phyloP scores from a whole-genome alignment of 495 filamentous ascomycete genomes.

The Lepidopterella palustris region DNA sequence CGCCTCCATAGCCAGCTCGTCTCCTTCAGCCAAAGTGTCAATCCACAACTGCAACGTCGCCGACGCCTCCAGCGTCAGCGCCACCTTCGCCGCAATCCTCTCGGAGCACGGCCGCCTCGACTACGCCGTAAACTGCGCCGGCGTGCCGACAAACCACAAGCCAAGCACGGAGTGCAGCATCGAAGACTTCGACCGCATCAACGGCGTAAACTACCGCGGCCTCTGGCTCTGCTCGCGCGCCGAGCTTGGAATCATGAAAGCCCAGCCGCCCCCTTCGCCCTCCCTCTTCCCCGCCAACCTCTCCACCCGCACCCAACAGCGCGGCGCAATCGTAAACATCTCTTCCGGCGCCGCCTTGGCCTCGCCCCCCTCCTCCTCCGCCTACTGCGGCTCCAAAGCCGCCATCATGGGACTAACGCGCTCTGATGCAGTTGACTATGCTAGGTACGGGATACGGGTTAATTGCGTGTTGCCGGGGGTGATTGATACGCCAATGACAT shows the following conservation, averaged over 20 bases:
- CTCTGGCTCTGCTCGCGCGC: constrained; percentile 44
- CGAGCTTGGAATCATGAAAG: constrained; percentile 46
- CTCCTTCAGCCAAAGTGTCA: constrained; percentile 16
- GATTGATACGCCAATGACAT: constrained; percentile 36
- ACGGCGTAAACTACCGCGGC: constrained; percentile 44
- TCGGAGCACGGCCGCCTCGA: constrained; percentile 22
- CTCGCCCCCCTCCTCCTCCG: constrained; percentile 15
- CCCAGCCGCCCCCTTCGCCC: constrained; percentile 35
- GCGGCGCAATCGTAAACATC: constrained; percentile 34
- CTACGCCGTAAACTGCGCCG: constrained; percentile 30
- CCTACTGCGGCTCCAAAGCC: constrained; percentile 43
- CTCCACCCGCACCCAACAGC: too few relatives aligned
- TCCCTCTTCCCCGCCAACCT: constrained; percentile 5
- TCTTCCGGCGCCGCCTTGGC: constrained; percentile 29
- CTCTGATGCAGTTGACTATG: constrained; percentile 41
- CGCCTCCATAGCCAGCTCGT: constrained; percentile 10
- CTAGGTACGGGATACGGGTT: constrained; percentile 41
- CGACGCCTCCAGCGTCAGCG: constrained; percentile 21
- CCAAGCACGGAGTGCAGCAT: constrained; percentile 33
- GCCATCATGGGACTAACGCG: constrained; percentile 35
- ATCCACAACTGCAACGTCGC: constrained; percentile 28
- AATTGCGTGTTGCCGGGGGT: constrained; percentile 47
- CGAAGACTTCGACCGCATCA: constrained; percentile 39
- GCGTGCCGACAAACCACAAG: constrained; percentile 17
- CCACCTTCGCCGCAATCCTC: constrained; percentile 29